Percentiles rank a stretch among this genome's conserved stretches.
Evolutionary conservation across 768 basidiomycete genomes (phyloP).

Genomic region (Serendipita vermifera): DNA sequence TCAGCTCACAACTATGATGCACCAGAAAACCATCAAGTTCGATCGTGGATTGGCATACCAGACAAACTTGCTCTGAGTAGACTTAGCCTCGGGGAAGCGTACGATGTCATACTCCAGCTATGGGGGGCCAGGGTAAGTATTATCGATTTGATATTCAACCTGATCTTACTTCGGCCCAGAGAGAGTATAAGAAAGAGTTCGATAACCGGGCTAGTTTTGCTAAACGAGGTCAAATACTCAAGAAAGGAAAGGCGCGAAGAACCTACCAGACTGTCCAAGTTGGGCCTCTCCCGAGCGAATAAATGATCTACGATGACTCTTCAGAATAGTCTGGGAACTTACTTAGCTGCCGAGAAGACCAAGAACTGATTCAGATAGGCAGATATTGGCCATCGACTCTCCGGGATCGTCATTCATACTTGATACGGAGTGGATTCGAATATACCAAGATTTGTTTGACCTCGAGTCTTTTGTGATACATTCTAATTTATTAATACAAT

Average conservation of each 20-base stretch:
- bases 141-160: not conserved
- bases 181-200: slow-evolving; percentile 43
- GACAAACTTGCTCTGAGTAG: slow-evolving; percentile 20
- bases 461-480: too few species aligned
- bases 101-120: slow-evolving; percentile 59
- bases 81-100: slow-evolving; percentile 68
- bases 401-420: too few species aligned
- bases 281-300: too few species aligned
- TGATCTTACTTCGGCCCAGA: slow-evolving; percentile 29
- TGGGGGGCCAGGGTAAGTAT: slow-evolving; percentile 58
- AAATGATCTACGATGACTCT: too few species aligned
- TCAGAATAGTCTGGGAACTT: too few species aligned
- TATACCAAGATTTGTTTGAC: too few species aligned
- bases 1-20: slow-evolving; percentile 16
- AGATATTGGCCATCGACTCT: too few species aligned
- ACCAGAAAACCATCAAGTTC: slow-evolving; percentile 15
- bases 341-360: too few species aligned
- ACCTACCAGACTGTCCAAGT: slow-evolving; percentile 47
- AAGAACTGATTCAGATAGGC: too few species aligned
- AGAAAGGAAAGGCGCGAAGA: slow-evolving; percentile 39
- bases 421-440: too few species aligned
- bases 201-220: slow-evolving; percentile 32
- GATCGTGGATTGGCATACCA: slow-evolving; percentile 20
- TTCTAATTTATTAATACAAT: too few species aligned
- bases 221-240: slow-evolving; percentile 20